Evolutionary conservation across 83 land plant species (phyloP), one percentile per base, ranked within the genome.

Genomic region (Isoetes engelmannii): DNA sequence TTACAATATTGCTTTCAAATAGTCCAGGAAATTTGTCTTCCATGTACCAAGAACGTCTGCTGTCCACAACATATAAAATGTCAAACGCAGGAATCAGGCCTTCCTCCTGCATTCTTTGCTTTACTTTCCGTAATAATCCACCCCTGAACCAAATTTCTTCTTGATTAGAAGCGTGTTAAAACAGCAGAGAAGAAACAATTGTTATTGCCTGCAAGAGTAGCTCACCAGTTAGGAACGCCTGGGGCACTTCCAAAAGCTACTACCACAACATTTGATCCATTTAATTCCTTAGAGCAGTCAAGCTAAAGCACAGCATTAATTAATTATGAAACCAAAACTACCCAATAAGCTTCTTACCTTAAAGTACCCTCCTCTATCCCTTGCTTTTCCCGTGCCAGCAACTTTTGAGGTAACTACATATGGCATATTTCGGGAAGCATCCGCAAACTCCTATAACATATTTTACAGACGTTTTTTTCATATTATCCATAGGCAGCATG

Each of bases 221-320:
- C 65, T 47, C 46, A 79, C 81, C 81, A 79, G 46, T 79, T 79
- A 56, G 81, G 81, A 47, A 79, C 81, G 47, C 73, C 72, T 8
- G 81, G 81, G 53, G 81, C 81, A 56, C 81, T 79, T 55, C 81
- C 81, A 74, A 79, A 79, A 41, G 81, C 81, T 45, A 79, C 81
- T 44, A 79, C 77, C 13, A 73, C 69, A n/a, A 61, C 45, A 61
- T 73, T 71, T 43, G 69, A 60, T 63, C 48, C 21, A 44, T 47
- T 67, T 47, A 44, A 10, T 9, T 10, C 15, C 56, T 70, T 51
- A 62, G 63, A 74, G 21, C 57, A 63, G 63, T 74, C 63, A 45
- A 74, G 77, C 77, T 74, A 64, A 10, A 44, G 46, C 41, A 62
- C 28, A 5, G 8, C 59, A 28, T 43, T 43, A 10, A 6, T 51